Evolutionary conservation across 2,329 filamentous ascomycete genomes (phyloP), one percentile per base, ranked within the genome.

Genomic region (Cercospora sp.): DNA sequence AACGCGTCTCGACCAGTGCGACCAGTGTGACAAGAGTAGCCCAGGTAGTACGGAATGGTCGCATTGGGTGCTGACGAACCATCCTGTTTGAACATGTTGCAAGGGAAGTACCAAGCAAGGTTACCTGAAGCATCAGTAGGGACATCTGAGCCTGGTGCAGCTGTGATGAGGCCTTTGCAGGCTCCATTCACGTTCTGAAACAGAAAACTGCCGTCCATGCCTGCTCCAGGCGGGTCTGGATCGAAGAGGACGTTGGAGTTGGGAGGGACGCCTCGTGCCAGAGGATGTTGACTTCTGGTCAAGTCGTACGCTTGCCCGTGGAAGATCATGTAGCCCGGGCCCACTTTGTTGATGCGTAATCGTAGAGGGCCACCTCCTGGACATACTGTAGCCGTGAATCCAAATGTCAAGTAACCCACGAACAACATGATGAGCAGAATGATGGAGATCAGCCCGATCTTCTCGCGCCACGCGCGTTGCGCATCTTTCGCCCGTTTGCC

Each of bases 151-250:
- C 84, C 84, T 1, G 85, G 78, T 1, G 90, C 87, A 7, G 85
- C 80, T 0, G 88, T 97, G 77, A 99, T 97, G 66, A 98, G 81
- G 9, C 87, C 91, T 82, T 98, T 99, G 86, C 95, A 99, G 70
- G 91, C 91, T 59, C 95, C 96, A 75, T 99, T 99, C 79, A 99
- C 95, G 73, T 98, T 97, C 79, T 99, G 95, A 82, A 99, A 99
- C 76, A 99, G 82, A 78, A 99, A 99, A 77, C 94, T 98, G 67
- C 92, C 94, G 78, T 99, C 96, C 79, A 91, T 87, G n/a, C 94
- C 95, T 65, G 89, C 90, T 74, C 94, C 88, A 76, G 92, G 92
- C 73, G 90, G 87, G 0, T 90, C 86, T n/a, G 97, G 82, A 78
- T 97, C 93, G 76, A 89, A 98, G 13, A 99, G 83, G 26, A 99